phyloP scores from a whole-genome alignment of 345 rosid genomes.

The Psidium guajava region DNA sequence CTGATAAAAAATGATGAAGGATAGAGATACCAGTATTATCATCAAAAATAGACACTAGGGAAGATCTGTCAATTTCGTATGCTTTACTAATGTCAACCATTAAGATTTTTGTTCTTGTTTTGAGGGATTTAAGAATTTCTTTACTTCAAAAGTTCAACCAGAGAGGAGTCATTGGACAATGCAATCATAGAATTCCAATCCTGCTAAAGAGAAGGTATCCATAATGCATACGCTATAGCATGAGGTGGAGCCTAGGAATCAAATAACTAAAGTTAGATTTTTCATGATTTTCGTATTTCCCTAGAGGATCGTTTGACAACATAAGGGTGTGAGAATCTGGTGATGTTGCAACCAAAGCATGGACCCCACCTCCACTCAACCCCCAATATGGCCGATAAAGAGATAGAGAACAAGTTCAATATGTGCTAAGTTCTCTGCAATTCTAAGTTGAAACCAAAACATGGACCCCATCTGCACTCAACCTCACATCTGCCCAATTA shows the following conservation, averaged over 20 bases:
- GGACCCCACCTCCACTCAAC: neutral
- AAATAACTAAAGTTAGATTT: neutral
- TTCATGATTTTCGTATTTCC: neutral
- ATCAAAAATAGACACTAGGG: neutral
- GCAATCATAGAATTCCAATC: neutral
- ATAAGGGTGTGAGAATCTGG: neutral
- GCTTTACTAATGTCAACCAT: neutral
- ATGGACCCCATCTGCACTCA: too few relatives aligned
- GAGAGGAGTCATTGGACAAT: neutral
- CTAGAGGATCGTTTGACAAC: neutral
- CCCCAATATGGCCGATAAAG: neutral
- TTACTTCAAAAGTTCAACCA: neutral
- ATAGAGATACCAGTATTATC: neutral
- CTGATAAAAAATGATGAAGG: neutral
- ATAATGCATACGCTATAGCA: too few relatives aligned
- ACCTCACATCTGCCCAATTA: too few relatives aligned
- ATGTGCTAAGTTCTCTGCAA: neutral
- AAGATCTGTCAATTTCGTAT: neutral
- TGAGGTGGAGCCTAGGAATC: neutral
- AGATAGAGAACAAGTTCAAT: neutral
- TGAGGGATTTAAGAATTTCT: neutral
- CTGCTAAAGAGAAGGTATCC: neutral
- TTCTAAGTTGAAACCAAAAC: neutral
- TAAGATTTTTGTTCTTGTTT: neutral
- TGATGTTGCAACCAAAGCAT: neutral